Percentiles rank a stretch among this genome's conserved stretches.
phyloP scores from a whole-genome alignment of 2,329 filamentous ascomycete species.

The Hypoxylon sp. region DNA sequence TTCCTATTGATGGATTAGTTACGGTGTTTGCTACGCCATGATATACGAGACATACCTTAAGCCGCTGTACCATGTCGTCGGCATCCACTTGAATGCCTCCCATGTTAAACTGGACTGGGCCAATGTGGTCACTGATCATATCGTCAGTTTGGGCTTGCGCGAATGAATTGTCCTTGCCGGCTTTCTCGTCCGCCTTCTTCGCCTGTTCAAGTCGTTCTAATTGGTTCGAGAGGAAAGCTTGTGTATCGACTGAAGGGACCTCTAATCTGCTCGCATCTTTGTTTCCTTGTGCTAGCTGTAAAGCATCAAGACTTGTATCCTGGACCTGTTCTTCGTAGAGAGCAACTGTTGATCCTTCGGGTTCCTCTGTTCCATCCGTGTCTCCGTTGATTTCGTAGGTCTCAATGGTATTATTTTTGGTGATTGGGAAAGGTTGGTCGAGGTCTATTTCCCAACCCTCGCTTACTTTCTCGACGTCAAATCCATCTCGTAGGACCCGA shows the following conservation, averaged over 20 bases:
- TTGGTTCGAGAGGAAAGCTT: constrained; percentile 79
- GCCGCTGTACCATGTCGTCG: constrained; percentile 87
- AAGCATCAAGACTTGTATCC: constrained; percentile 72
- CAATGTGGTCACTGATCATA: constrained; percentile 80
- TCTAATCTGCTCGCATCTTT: constrained; percentile 61
- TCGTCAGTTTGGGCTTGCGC: constrained; percentile 48
- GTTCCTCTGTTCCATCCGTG: constrained; percentile 48
- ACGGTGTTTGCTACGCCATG: no score
- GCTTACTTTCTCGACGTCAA: constrained; percentile 88
- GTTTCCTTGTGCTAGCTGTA: constrained; percentile 61
- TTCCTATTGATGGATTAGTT: constrained; percentile 54
- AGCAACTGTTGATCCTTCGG: constrained; percentile 70
- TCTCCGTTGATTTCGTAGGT: constrained; percentile 43
- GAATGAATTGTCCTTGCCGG: constrained; percentile 48
- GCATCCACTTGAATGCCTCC: constrained; percentile 96
- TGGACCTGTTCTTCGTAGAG: constrained; percentile 83
- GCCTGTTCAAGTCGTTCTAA: constrained; percentile 75
- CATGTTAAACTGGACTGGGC: constrained; percentile 97
- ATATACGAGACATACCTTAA: constrained; percentile 71
- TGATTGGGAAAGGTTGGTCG: constrained; percentile 60
- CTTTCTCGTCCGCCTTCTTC: constrained; percentile 62
- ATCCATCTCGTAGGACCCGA: constrained; percentile 86
- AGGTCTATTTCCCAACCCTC: constrained; percentile 87
- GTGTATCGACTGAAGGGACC: constrained; percentile 75
- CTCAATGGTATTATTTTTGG: constrained; percentile 42